Conservation (phyloP, 75 land plant species). For the Azolla pinnata region DNA sequence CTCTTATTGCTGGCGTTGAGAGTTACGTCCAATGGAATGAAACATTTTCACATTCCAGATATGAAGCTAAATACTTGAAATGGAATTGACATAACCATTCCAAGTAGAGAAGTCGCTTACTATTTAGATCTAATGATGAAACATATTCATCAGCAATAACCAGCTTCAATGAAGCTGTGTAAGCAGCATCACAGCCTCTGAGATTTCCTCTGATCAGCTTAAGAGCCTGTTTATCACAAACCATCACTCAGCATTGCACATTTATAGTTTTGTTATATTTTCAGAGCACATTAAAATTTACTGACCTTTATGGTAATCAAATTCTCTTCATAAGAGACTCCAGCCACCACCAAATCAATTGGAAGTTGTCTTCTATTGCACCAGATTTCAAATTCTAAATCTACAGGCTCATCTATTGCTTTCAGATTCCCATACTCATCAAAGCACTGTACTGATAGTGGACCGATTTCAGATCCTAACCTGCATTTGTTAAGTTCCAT, state of each 20-base stretch:
- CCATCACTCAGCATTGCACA: no score
- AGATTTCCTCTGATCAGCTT: conserved; percentile 11
- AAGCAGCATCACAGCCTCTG: conserved; percentile 13
- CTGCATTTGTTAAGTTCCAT: no score
- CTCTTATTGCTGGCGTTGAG: no score
- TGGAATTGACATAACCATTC: no score
- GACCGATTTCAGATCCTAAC: conserved; percentile 29
- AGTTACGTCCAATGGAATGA: no score
- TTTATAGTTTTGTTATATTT: no score
- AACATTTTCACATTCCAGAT: no score
- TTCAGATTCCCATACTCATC: conserved; percentile 35
- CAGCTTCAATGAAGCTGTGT: conserved; percentile 15
- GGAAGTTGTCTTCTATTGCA: not conserved
- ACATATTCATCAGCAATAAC: conserved; percentile 4
- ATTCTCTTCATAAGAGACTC: not conserved
- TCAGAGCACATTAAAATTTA: no score
- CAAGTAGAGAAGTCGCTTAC: no score
- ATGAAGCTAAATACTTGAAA: no score
- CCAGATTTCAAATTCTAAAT: conserved; percentile 11
- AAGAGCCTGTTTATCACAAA: no score
- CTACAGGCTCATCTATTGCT: conserved; percentile 22
- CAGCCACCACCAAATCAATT: not conserved
- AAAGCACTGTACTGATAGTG: conserved; percentile 26
- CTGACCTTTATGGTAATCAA: no score
- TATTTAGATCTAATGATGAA: conserved; percentile 15